Base-by-base conservation (phyloP, 768 basidiomycete species). In the Phlebiopsis flavidoalba region DNA sequence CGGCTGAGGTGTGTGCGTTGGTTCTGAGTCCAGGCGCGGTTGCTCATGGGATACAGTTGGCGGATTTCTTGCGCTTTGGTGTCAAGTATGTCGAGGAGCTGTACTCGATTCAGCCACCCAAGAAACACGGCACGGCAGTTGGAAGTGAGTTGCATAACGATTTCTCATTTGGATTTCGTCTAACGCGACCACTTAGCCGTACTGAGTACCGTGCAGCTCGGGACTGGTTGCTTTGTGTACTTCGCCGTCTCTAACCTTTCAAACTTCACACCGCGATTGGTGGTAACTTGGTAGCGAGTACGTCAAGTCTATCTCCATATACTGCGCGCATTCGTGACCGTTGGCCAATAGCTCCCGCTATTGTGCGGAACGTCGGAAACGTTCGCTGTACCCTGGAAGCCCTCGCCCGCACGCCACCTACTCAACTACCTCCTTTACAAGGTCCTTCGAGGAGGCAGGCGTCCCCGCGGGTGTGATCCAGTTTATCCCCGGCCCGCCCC, bases 201-300 rank as follows among this genome's bases (percentile, higher is more conserved):
- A 83, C 88, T 45, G 97, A 99, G 75, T 98, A 95, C 74, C 92
- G 97, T 62, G 85, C 96, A 1, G n/a, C 82, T 99, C n/a, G 97
- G 98, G 76, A 97, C n/a, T n/a, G n/a, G n/a, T n/a, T n/a, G 97
- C 22, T 99, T 99, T 77, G 93, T 98, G n/a, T n/a, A n/a, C 24
- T 83, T 98, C 53, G 97, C 97, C 14, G 91, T 98, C 45, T 95
- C 97, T 7, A n/a, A n/a, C 97, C 97, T 0, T 98, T 99, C 80
- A 99, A n/a, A 99, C 76, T 95, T 95, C 72, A 98, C 72, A 98
- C 96, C 35, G 96, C 96, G 26, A 99, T 99, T 64, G 96, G 94
- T 45, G 97, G 93, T 14, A 99, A 99, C 74, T 89, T 98, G 37
- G 56, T 57, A 21, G 61, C 84, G 88, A 7, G 89, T 84, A 73